Conservation (phyloP, 108 stramenopile genomes). For the Parmales sp. region DNA sequence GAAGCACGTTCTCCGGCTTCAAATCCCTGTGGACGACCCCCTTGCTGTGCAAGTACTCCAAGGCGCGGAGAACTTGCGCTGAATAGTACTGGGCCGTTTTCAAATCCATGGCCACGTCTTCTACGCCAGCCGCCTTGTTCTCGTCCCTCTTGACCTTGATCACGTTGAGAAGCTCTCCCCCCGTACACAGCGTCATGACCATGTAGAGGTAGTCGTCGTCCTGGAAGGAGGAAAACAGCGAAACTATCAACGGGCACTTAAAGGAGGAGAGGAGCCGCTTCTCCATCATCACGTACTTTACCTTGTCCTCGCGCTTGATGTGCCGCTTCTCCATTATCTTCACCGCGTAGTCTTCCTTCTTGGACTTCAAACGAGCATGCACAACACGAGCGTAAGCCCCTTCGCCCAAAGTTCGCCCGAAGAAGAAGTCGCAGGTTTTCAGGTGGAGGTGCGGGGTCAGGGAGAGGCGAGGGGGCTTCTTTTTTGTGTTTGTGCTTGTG, state of each 20-base stretch:
- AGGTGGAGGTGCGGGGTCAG: neutral
- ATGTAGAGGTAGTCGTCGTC: slow-evolving; percentile 10
- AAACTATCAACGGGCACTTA: neutral
- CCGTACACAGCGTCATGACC: neutral
- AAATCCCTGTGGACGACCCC: slow-evolving; percentile 50
- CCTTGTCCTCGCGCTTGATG: slow-evolving; percentile 14
- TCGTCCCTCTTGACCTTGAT: slow-evolving; percentile 25
- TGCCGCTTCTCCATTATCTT: slow-evolving; percentile 25
- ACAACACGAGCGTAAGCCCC: slow-evolving; percentile 37
- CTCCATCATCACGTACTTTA: slow-evolving; percentile 20
- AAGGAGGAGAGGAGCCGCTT: slow-evolving; percentile 6
- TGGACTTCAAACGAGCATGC: neutral
- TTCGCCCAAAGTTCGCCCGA: slow-evolving; percentile 35
- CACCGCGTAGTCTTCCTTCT: neutral
- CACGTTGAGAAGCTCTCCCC: slow-evolving; percentile 19
- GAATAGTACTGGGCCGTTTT: slow-evolving; percentile 31
- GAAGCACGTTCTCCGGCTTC: slow-evolving; percentile 43
- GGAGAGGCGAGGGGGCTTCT: too few species aligned
- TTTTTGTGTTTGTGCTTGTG: too few species aligned
- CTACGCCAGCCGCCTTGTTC: neutral
- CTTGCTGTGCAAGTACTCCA: slow-evolving; percentile 37
- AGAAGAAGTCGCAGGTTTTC: slow-evolving; percentile 16
- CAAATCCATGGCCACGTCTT: neutral
- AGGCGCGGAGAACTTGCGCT: slow-evolving; percentile 34
- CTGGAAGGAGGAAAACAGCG: slow-evolving; percentile 5